Conservation (phyloP, 2,329 filamentous ascomycete genomes). For the Westerdykella aurantiaca region DNA sequence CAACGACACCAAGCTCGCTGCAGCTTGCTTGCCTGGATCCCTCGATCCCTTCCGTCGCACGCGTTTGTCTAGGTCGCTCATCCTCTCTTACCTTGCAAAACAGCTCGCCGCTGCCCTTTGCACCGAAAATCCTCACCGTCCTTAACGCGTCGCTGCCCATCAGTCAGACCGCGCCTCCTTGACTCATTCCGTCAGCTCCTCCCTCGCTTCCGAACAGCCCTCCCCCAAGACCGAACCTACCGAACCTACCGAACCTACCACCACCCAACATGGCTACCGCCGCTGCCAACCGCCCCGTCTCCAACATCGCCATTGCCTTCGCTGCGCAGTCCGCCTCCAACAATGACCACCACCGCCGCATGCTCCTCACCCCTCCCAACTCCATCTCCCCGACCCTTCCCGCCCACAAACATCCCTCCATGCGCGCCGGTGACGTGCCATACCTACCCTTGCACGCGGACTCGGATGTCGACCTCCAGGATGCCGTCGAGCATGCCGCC, state of each 20-base stretch:
- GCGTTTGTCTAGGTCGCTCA: constrained; percentile 1
- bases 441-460: constrained; percentile 55
- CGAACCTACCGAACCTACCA: constrained; percentile 1
- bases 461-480: constrained; percentile 81
- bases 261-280: constrained; percentile 32
- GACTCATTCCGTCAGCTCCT: constrained; percentile 29
- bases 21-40: constrained; percentile 26
- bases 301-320: constrained; percentile 39
- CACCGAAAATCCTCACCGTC: neutral
- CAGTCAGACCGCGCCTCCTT: constrained; percentile 20
- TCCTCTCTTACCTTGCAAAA: constrained; percentile 15
- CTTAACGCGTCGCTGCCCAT: constrained; percentile 10
- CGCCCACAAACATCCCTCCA: constrained; percentile 64
- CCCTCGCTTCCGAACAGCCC: constrained; percentile 6
- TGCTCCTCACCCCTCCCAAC: constrained; percentile 86
- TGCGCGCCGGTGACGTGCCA: constrained; percentile 42
- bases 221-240: too few species aligned
- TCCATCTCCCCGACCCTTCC: constrained; percentile 86
- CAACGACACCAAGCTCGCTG: constrained; percentile 16
- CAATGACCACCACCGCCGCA: constrained; percentile 25
- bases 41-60: neutral
- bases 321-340: constrained; percentile 24
- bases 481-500: constrained; percentile 52
- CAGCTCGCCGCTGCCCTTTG: constrained; percentile 15
- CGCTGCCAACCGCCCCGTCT: constrained; percentile 32